Base-by-base conservation (phyloP, 192 early-diverging fungal genomes). In the Coemansia sp. region DNA sequence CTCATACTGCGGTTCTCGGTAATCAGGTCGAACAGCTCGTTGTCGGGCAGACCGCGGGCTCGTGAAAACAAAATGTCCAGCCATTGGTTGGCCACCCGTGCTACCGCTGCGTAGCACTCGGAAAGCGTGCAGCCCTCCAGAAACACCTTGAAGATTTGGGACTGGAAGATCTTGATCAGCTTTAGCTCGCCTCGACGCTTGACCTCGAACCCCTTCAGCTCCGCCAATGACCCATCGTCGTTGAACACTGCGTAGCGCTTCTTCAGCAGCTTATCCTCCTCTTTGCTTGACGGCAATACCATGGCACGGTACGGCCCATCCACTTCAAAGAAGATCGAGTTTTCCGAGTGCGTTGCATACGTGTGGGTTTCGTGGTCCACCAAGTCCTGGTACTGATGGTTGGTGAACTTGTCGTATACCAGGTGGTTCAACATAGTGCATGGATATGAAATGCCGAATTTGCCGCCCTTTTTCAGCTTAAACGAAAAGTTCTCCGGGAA, bases 171-270 rank as follows among this genome's bases (percentile, higher is more conserved):
- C 70, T 99, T 99, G 81, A 99, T 94, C 21, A 99, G 79, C 67
- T 97, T 96, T 20, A 99, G 83, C 71, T 99, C 97, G 49, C 97
- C 97, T 55, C 97, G 89, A 19, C 97, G 90, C 72, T 99, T 99
- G 50, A 99, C 86, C 75, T 99, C 97, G 59, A 99, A 99, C 23
- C 97, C 97, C 69, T 99, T 99, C 50, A 99, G 74, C 78, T 99
- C 97, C 0, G 94, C 94, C 44, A 99, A 70, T 3, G 85, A 86
- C 5, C 97, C 97, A 53, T 97, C 91, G 50, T 91, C 77, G 66
- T 96, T 94, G 63, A 97, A 99, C 10, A 99, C 97, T 5, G 97
- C 97, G 60, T 99, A 99, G 11, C 97, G 85, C 78, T 99, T 99
- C 66, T 99, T 99, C 28, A 99, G 73, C 40, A 97, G 71, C 77